These are phyloP conservation scores for Esteya vermicola DNA, from an alignment of 2,329 filamentous ascomycete species.

Conservation along the genomic window DNA sequence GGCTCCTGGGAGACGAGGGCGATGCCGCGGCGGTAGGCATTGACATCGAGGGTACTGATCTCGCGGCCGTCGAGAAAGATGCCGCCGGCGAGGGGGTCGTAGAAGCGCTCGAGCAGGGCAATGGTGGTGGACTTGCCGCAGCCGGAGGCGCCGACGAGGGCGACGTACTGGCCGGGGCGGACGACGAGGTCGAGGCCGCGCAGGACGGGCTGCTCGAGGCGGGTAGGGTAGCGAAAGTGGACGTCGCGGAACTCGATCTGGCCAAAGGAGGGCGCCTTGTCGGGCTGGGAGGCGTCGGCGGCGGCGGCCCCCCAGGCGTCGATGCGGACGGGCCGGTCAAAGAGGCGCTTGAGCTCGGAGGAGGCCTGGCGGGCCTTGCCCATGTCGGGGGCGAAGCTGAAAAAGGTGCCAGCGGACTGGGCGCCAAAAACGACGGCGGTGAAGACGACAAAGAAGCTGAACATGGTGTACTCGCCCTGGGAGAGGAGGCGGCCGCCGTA, in stretches of 20 bases:
- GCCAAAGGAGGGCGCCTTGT: too few species aligned
- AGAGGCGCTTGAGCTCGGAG: conserved; percentile 63
- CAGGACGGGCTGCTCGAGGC: conserved; percentile 83
- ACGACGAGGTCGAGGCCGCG: conserved; percentile 65
- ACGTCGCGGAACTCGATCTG: conserved; percentile 81
- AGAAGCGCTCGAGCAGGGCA: conserved; percentile 83
- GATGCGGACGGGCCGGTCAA: conserved; percentile 69
- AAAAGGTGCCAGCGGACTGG: conserved; percentile 80
- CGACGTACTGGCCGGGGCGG: conserved; percentile 68
- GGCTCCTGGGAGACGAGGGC: conserved; percentile 90
- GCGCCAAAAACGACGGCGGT: conserved; percentile 78
- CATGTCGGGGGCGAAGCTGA: conserved; percentile 85
- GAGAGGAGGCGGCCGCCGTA: conserved; percentile 71
- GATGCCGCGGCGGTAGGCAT: conserved; percentile 70
- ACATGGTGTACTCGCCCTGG: conserved; percentile 55
- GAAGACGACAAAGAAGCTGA: conserved; percentile 90
- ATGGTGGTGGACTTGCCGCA: conserved; percentile 94
- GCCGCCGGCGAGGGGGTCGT: conserved; percentile 70
- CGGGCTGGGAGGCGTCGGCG: too few species aligned
- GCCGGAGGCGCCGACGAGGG: conserved; percentile 84
- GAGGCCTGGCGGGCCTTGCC: conserved; percentile 83
- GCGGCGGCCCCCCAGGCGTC: conserved; percentile 68
- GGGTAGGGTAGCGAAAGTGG: conserved; percentile 86
- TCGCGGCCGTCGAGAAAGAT: conserved; percentile 74
- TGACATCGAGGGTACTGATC: conserved; percentile 67